Evolutionary conservation across 371 early-diverging fungal species (phyloP), one percentile per base, ranked within the genome.

Genomic region (Coemansia sp.): DNA sequence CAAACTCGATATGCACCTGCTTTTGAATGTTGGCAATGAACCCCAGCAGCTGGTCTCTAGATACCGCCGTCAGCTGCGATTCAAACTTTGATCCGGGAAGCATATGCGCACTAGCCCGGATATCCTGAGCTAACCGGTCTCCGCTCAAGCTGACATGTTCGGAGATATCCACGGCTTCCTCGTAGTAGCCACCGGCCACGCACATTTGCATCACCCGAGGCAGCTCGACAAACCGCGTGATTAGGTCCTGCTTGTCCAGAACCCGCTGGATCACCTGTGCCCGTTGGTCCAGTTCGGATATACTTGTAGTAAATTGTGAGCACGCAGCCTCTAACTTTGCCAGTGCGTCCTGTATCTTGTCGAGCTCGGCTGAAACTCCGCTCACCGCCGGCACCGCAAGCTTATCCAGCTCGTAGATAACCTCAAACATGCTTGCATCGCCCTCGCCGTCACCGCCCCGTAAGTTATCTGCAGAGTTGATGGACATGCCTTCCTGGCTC

Each of bases 141-240:
- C 74, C 74, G 5, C 65, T 60, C 39, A 49, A 33, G 14, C 67
- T 60, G 38, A 72, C 74, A 16, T 72, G 74, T 60, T 72, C 69
- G 5, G 74, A 64, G 29, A 72, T 68, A 49, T 72, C 74, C 3
- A 72, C 74, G 0, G 74, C 74, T 54, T 72, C 74, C 33, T 72
- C 69, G 48, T 68, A 72, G 55, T 61, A 72, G 11, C 74, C 74
- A 24, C 74, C 74, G 5, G 74, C 74, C 3, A 72, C 68, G 40
- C 74, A 72, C 74, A 72, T 72, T 39, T 67, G 74, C 74, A 72
- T 72, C 16, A 72, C 74, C 0, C 74, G 74, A 8, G 74, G 74
- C 49, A 72, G 74, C 64, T 72, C 74, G 2, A 72, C 65, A 16
- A 72, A 60, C 31, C 74, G 74, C 34, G 69, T 48, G 24, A 72